Evolutionary conservation across 2,329 filamentous ascomycete species (phyloP).

Genomic region (Ophiostoma sp.): DNA sequence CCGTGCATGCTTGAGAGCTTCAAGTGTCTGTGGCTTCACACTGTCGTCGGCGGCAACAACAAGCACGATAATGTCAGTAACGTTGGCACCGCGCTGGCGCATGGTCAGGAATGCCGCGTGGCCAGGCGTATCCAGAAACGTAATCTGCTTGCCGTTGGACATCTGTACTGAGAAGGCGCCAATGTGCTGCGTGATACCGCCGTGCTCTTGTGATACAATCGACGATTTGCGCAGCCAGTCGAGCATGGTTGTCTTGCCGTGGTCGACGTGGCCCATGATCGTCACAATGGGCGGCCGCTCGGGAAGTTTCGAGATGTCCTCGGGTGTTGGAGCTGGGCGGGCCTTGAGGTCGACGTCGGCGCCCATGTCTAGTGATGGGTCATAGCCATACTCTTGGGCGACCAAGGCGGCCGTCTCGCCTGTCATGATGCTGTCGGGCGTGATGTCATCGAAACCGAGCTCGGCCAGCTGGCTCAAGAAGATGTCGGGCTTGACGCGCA

Average conservation of each 20-base stretch:
- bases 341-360: slow-evolving; percentile 66
- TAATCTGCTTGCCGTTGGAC: slow-evolving; percentile 81
- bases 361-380: slow-evolving; percentile 67
- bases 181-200: slow-evolving; percentile 97
- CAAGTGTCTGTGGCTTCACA: slow-evolving; percentile 93
- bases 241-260: slow-evolving; percentile 94
- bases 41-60: slow-evolving; percentile 96
- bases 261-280: slow-evolving; percentile 99
- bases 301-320: slow-evolving; percentile 64
- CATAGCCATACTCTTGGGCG: slow-evolving; percentile 86
- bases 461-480: slow-evolving; percentile 74
- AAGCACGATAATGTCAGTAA: slow-evolving; percentile 93
- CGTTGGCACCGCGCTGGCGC: slow-evolving; percentile 89
- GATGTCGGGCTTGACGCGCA: slow-evolving; percentile 63
- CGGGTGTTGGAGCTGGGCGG: slow-evolving; percentile 60
- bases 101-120: slow-evolving; percentile 94
- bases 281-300: slow-evolving; percentile 86
- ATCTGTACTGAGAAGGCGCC: slow-evolving; percentile 92
- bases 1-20: slow-evolving; percentile 90
- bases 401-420: slow-evolving; percentile 86
- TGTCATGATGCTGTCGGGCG: slow-evolving; percentile 78
- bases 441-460: slow-evolving; percentile 83
- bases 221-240: slow-evolving; percentile 92
- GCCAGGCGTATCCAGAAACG: slow-evolving; percentile 93
- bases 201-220: slow-evolving; percentile 84